Percentiles rank a stretch among this genome's conserved stretches.
phyloP scores from a whole-genome alignment of 1,284 basidiomycete species.

The Apiotrichum mycotoxinovorans region DNA sequence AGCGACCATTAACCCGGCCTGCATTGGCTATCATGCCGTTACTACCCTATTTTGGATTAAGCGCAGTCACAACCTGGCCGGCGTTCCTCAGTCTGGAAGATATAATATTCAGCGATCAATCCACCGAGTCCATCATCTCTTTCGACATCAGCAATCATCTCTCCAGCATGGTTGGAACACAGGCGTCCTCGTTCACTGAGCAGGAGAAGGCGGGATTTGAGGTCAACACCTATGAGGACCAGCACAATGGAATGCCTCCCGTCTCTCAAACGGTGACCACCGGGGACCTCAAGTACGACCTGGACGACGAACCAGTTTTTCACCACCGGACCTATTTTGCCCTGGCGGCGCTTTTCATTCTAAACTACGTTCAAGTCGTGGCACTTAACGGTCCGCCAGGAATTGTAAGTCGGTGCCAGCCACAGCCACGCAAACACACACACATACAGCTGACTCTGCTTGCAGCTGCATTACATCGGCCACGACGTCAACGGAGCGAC shows the following conservation, averaged over 20 bases:
- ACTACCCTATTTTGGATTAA: neutral
- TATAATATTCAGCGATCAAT: too few relatives aligned
- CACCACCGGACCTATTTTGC: neutral
- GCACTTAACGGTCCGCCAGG: neutral
- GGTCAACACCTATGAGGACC: neutral
- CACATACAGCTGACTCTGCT: neutral
- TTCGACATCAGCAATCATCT: neutral
- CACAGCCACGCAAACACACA: too few relatives aligned
- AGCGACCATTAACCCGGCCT: neutral
- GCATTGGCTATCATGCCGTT: neutral
- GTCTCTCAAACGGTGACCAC: neutral
- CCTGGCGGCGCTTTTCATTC: neutral
- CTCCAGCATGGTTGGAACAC: neutral
- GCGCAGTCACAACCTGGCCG: too few relatives aligned
- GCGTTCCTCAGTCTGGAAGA: too few relatives aligned
- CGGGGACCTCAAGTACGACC: neutral
- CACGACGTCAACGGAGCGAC: neutral
- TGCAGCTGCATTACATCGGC: slow-evolving; percentile 11
- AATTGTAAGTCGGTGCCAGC: neutral
- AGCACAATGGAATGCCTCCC: neutral
- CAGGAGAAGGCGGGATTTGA: neutral
- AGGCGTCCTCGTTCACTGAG: neutral
- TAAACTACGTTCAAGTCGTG: neutral
- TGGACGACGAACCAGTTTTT: neutral
- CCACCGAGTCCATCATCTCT: too few relatives aligned